Conservation (phyloP, 2,329 filamentous ascomycete species). For the Claviceps lovelessii region DNA sequence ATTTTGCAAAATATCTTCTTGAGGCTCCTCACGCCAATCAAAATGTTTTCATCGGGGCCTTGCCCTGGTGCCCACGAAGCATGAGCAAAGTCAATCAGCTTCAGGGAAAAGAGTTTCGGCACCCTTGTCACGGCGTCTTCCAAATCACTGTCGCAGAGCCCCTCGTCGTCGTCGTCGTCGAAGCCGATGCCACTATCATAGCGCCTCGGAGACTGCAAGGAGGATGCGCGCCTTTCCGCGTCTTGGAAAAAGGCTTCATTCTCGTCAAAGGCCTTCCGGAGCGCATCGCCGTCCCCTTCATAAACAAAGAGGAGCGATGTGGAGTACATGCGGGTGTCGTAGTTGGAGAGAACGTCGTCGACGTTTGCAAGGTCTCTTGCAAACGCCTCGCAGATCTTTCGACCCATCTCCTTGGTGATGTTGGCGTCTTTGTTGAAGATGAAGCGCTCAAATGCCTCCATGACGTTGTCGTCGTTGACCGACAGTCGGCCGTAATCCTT, state of each 20-base stretch:
- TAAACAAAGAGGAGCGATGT: slow-evolving; percentile 48
- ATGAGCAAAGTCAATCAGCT: slow-evolving; percentile 95
- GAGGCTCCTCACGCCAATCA: slow-evolving; percentile 60
- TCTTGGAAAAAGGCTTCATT: slow-evolving; percentile 36
- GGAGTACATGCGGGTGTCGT: slow-evolving; percentile 52
- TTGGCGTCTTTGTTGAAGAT: slow-evolving; percentile 44
- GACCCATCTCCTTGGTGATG: slow-evolving; percentile 44
- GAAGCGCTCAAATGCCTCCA: slow-evolving; percentile 40
- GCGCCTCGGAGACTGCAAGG: slow-evolving; percentile 26
- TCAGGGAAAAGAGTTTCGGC: slow-evolving; percentile 62
- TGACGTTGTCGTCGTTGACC: slow-evolving; percentile 39
- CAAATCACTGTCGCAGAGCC: slow-evolving; percentile 31
- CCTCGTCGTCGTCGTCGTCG: slow-evolving; percentile 26
- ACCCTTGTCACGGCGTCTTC: slow-evolving; percentile 27
- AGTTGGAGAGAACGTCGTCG: slow-evolving; percentile 35
- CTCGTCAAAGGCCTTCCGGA: slow-evolving; percentile 39
- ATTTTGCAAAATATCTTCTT: slow-evolving; percentile 57
- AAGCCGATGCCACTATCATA: slow-evolving; percentile 43
- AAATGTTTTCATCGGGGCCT: slow-evolving; percentile 73
- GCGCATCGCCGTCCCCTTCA: slow-evolving; percentile 44
- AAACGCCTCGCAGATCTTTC: slow-evolving; percentile 39
- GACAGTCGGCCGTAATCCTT: slow-evolving; percentile 45
- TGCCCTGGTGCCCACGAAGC: slow-evolving; percentile 68
- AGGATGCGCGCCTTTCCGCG: slow-evolving; percentile 24
- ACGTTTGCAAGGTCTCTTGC: slow-evolving; percentile 37